Evolutionary conservation across 257 asterid genomes (phyloP), one percentile per base, ranked within the genome.

Genomic region (Solanum etuberosum): DNA sequence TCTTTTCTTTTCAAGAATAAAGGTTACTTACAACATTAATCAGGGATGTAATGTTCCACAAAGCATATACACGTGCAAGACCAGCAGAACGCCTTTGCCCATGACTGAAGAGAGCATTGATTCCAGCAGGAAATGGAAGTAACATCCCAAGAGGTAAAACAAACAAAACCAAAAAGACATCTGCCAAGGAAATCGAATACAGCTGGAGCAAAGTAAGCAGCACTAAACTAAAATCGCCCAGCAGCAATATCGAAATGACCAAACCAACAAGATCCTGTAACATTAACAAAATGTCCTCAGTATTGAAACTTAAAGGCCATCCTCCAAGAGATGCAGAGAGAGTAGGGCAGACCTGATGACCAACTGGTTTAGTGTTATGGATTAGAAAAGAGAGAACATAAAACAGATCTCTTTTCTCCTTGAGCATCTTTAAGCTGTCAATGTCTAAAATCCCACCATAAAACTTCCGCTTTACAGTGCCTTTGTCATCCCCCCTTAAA

Each of bases 211-310:
- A 90, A 63, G 98, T 96, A 88, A 97, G 98, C 96, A 97, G 91
- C 82, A 97, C 98, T 87, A 97, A 91, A 92, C 99, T 96, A 92
- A 97, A 96, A 92, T 97, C 99, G 84, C 99, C 99, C 80, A 96
- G 93, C 88, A 97, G 99, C 91, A 97, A 94, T 91, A 97, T 92
- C 46, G 99, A 97, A 87, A 97, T 93, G 86, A 96, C 95, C 95
- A 96, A 89, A 77, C 99, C 99, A 54, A 97, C 99, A 90, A 97
- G 98, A 93, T 97, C 99, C 99, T 96, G 98, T 95, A 92, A 38
- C 21, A 84, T 85, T 35, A 88, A 59, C 46, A 83, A 67, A 43
- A 72, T 42, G 38, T 42, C 73, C 40, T 68, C 29, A 32, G 40
- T 31, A n/a, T 12, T 48, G 40, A n/a, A 21, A 51, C 76, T 38